Evolutionary conservation across 331 rosid species (phyloP).

Genomic region (Ulmus americana): DNA sequence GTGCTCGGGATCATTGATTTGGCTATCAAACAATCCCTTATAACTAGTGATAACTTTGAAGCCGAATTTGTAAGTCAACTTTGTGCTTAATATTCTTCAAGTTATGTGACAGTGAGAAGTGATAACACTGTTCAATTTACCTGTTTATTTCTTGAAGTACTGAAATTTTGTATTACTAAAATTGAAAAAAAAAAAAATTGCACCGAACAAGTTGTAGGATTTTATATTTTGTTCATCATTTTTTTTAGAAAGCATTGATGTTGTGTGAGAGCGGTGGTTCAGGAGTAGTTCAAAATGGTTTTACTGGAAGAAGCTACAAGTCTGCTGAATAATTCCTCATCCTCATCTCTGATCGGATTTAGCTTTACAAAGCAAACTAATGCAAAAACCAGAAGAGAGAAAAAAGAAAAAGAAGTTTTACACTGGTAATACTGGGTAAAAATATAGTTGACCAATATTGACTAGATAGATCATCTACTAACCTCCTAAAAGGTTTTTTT

Average conservation of each 20-base stretch:
- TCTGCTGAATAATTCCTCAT: not conserved
- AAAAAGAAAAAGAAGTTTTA: not conserved
- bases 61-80: constrained; percentile 71
- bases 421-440: too few relatives aligned
- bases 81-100: not conserved
- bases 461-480: not conserved
- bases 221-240: not conserved
- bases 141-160: not conserved
- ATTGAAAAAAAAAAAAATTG: not conserved
- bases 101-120: not conserved
- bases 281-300: not conserved
- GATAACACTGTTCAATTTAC: not conserved
- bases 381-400: not conserved
- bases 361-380: not conserved
- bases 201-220: constrained; percentile 2
- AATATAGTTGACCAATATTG: not conserved
- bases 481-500: not conserved
- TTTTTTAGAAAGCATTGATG: not conserved
- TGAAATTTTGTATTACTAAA: not conserved
- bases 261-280: not conserved
- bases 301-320: not conserved
- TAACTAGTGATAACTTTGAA: constrained; percentile 60
- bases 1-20: constrained; percentile 54
- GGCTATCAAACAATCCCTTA: constrained; percentile 67
- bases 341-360: not conserved